Conservation (phyloP, 2,329 filamentous ascomycete species). For the Aspergillus ibericus region DNA sequence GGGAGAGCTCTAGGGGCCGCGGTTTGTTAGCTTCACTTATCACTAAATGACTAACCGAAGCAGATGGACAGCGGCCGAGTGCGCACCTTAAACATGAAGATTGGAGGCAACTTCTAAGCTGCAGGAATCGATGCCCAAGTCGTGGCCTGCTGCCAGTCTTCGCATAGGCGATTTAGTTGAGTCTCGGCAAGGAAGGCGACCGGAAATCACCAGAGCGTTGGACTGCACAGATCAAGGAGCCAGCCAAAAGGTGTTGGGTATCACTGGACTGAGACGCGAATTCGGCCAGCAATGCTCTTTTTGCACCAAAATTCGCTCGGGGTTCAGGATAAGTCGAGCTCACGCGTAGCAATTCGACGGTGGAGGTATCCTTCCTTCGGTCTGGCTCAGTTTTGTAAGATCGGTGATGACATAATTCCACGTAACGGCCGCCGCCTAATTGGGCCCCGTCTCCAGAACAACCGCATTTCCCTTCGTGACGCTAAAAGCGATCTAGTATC, state of each 20-base stretch:
- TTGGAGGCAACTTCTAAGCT: constrained; percentile 18
- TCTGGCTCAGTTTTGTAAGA: constrained; percentile 20
- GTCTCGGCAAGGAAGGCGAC: constrained; percentile 17
- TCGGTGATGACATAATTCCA: constrained; percentile 29
- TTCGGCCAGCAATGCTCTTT: constrained; percentile 6
- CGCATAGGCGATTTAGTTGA: constrained; percentile 25
- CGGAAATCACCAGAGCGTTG: constrained; percentile 11
- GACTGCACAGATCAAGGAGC: neutral
- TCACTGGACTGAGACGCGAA: neutral
- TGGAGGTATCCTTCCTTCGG: constrained; percentile 16
- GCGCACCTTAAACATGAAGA: constrained; percentile 24
- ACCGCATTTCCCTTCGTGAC: neutral
- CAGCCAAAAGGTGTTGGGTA: neutral
- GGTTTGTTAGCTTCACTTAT: constrained; percentile 26
- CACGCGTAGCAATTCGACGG: constrained; percentile 19
- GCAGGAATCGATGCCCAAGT: constrained; percentile 23
- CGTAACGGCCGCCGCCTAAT: constrained; percentile 27
- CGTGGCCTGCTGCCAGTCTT: constrained; percentile 27
- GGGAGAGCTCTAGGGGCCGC: constrained; percentile 26
- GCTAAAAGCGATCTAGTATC: neutral
- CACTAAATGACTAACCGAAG: neutral
- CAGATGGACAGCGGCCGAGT: neutral
- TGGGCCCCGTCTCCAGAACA: constrained; percentile 9
- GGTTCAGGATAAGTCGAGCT: constrained; percentile 17
- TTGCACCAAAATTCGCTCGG: constrained; percentile 9